Percentiles rank a stretch among this genome's conserved stretches.
phyloP scores from a whole-genome alignment of 352 stramenopile species.

The Hyaloperonospora arabidopsidis region DNA sequence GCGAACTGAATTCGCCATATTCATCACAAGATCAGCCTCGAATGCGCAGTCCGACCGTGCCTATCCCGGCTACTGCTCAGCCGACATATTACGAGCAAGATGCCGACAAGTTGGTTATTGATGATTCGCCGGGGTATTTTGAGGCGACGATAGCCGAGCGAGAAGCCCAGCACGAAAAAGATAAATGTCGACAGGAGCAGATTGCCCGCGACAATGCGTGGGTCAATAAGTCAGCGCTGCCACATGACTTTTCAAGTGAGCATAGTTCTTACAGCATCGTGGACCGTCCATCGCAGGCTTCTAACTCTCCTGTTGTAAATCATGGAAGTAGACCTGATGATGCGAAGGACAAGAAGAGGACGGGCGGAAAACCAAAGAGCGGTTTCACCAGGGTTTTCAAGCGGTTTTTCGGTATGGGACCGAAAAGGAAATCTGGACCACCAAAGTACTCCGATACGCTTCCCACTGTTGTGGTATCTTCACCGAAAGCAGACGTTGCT shows the following conservation, averaged over 20 bases:
- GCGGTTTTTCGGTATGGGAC: conserved; percentile 55
- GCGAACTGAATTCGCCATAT: conserved; percentile 28
- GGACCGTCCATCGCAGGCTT: conserved; percentile 31
- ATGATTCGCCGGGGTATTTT: conserved; percentile 56
- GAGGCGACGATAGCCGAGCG: conserved; percentile 26
- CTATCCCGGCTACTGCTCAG: conserved; percentile 5
- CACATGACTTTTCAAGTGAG: conserved; percentile 28
- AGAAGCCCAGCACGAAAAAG: conserved; percentile 18
- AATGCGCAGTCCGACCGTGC: conserved; percentile 7
- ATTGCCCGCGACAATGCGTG: conserved; percentile 21
- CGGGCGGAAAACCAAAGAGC: conserved; percentile 11
- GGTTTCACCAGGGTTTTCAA: conserved; percentile 53
- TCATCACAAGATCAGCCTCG: conserved; percentile 23
- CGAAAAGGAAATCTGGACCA: conserved; percentile 16
- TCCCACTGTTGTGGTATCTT: not conserved
- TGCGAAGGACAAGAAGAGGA: not conserved
- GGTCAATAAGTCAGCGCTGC: conserved; percentile 14
- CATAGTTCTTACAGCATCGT: conserved; percentile 53
- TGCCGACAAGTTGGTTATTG: conserved; percentile 46
- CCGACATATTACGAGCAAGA: conserved; percentile 42
- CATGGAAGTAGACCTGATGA: conserved; percentile 1
- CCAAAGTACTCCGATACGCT: conserved; percentile 8
- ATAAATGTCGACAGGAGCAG: conserved; percentile 24
- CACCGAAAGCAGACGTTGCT: conserved; percentile 6
- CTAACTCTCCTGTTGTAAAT: conserved; percentile 24